These are phyloP conservation scores for Thermochaetoides thermophila DNA, from an alignment of 495 filamentous ascomycete genomes.

Conservation along the genomic window DNA sequence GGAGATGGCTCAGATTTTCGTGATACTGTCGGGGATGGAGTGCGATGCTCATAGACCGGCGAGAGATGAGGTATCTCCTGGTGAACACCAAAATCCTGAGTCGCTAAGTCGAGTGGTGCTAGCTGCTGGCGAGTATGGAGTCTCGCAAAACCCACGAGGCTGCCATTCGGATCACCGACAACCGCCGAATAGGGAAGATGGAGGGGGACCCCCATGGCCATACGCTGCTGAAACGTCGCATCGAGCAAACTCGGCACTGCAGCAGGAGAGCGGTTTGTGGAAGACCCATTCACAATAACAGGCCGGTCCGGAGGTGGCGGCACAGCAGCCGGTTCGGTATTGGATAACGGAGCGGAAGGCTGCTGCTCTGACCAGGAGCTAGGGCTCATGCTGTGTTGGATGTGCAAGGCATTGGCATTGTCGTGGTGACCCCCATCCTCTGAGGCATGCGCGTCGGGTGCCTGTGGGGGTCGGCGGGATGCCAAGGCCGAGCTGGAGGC, in stretches of 20 bases:
- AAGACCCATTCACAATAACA: conserved; percentile 36
- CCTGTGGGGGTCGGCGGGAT: conserved; percentile 8
- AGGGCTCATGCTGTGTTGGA: conserved; percentile 19
- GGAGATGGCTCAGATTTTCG: conserved; percentile 23
- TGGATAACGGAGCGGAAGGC: conserved; percentile 6
- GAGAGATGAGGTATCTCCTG: conserved; percentile 35
- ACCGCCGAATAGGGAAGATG: conserved; percentile 11
- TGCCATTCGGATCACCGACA: conserved; percentile 8
- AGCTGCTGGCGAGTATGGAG: conserved; percentile 23
- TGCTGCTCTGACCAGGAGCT: conserved; percentile 11
- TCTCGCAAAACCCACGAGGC: conserved; percentile 14
- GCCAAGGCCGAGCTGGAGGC: conserved; percentile 12
- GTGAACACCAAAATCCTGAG: conserved; percentile 16
- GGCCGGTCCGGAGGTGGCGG: conserved; percentile 24
- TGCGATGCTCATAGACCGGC: conserved; percentile 39
- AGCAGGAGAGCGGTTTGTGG: conserved; percentile 13
- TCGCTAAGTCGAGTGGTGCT: conserved; percentile 33
- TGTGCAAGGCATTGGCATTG: conserved; percentile 27
- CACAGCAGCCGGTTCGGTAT: conserved; percentile 7
- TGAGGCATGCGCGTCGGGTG: conserved; percentile 10
- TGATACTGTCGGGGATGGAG: conserved; percentile 32
- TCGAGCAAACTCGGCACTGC: conserved; percentile 8
- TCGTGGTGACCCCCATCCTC: no score
- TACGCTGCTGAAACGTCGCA: conserved; percentile 17
- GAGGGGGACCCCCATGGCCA: conserved; percentile 12